A percentile compares a stretch with the other conserved stretches of the same genome.
Conservation (phyloP, 2,329 filamentous ascomycete genomes). For the Kalmusia sp. region DNA sequence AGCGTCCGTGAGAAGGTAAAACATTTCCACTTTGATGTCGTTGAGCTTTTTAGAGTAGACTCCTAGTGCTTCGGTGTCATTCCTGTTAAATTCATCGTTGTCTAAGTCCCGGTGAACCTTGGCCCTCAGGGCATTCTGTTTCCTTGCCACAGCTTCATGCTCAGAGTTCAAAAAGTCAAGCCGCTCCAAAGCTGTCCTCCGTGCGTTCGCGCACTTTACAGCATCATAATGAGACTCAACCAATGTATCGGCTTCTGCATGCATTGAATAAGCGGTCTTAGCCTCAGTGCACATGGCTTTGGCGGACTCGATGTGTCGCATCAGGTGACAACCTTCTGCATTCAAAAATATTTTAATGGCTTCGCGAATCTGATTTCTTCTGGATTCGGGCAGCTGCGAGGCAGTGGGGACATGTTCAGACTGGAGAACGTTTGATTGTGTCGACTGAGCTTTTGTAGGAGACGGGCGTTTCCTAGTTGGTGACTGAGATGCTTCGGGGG, state of each 20-base stretch:
- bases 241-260: slow-evolving; percentile 31
- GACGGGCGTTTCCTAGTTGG: slow-evolving; percentile 15
- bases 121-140: slow-evolving; percentile 30
- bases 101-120: slow-evolving; percentile 41
- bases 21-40: slow-evolving; percentile 37
- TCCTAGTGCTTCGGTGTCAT: slow-evolving; percentile 34
- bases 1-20: slow-evolving; percentile 32
- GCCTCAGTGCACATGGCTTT: slow-evolving; percentile 34
- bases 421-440: slow-evolving; percentile 2
- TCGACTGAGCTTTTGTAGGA: slow-evolving; percentile 18
- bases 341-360: slow-evolving; percentile 32
- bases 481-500: slow-evolving; percentile 27
- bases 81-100: slow-evolving; percentile 31
- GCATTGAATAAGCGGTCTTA: slow-evolving; percentile 30
- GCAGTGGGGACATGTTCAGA: slow-evolving; percentile 17
- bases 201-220: slow-evolving; percentile 30
- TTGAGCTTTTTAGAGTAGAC: slow-evolving; percentile 33
- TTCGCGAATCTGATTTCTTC: slow-evolving; percentile 25
- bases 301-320: slow-evolving; percentile 32
- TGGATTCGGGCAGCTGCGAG: slow-evolving; percentile 37
- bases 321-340: slow-evolving; percentile 30
- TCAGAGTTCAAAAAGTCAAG: slow-evolving; percentile 27
- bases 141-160: slow-evolving; percentile 23
- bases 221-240: slow-evolving; percentile 25
- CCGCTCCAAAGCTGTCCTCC: slow-evolving; percentile 40